Evolutionary conservation across 75 land plant species (phyloP).

Genomic region (Sequoiadendron giganteum): DNA sequence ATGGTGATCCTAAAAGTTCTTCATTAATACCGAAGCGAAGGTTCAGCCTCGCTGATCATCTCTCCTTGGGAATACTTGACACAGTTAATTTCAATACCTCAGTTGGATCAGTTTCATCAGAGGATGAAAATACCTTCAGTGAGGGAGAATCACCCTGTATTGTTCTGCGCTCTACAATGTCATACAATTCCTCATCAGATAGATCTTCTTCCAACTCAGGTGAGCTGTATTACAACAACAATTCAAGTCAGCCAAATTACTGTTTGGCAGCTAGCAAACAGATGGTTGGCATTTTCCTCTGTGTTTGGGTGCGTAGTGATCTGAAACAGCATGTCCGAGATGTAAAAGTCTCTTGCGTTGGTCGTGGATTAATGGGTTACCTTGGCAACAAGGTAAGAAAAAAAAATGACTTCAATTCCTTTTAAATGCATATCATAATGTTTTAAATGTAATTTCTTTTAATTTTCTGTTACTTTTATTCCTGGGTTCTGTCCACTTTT

Average conservation of each 20-base stretch:
- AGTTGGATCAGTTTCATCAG: conserved; percentile 1
- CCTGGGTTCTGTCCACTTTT: neutral
- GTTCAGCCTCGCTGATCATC: too few relatives aligned
- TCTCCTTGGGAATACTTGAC: too few relatives aligned
- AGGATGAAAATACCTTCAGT: neutral
- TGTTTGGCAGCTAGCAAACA: conserved; percentile 47
- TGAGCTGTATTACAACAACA: neutral
- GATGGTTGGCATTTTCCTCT: conserved; percentile 51
- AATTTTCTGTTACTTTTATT: neutral
- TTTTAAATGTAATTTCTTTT: neutral
- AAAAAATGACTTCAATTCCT: neutral
- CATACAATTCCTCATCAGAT: conserved; percentile 28
- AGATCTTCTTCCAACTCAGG: conserved; percentile 13
- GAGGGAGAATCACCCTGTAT: conserved; percentile 39
- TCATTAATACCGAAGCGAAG: too few relatives aligned
- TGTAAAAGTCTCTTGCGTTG: conserved; percentile 58
- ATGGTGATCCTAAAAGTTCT: too few relatives aligned
- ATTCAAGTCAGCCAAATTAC: conserved; percentile 15
- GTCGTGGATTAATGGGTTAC: conserved; percentile 60
- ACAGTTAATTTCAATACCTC: too few relatives aligned
- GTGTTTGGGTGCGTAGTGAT: conserved; percentile 38
- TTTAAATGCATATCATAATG: neutral
- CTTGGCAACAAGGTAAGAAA: conserved; percentile 56
- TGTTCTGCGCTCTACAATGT: conserved; percentile 33
- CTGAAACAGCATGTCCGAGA: conserved; percentile 29